Percentiles rank a stretch among this genome's conserved stretches.
Conservation (phyloP, 192 early-diverging fungal species). For the Glomus cerebriforme region DNA sequence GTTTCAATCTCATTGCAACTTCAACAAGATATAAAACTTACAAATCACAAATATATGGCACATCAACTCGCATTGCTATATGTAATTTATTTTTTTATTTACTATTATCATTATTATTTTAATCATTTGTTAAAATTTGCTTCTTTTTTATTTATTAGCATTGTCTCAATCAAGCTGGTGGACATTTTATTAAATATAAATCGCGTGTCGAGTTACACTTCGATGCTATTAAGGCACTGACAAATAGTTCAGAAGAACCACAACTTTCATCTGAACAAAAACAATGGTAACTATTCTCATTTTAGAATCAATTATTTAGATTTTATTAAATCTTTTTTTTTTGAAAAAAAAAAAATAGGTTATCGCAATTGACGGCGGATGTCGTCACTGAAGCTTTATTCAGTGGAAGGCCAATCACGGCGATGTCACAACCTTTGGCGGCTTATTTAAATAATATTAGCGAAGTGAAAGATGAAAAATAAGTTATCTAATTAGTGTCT, state of each 20-base stretch:
- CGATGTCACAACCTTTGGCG: conserved; percentile 28
- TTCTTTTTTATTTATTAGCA: conserved; percentile 35
- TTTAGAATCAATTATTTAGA: background rate
- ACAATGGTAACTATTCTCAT: conserved; percentile 37
- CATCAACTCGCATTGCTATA: conserved; percentile 58
- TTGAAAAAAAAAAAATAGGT: conserved; percentile 29
- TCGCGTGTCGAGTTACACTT: conserved; percentile 48
- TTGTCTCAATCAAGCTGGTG: conserved; percentile 49
- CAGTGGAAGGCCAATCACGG: conserved; percentile 42
- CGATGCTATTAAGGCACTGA: conserved; percentile 39
- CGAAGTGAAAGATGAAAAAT: background rate
- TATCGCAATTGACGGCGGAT: conserved; percentile 46
- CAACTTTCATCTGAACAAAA: conserved; percentile 38
- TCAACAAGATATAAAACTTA: conserved; percentile 48
- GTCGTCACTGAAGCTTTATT: conserved; percentile 49
- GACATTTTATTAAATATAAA: conserved; percentile 48
- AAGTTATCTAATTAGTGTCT: background rate
- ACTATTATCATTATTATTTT: background rate
- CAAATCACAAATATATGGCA: conserved; percentile 58
- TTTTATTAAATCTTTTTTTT: background rate
- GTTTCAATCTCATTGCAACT: conserved; percentile 53
- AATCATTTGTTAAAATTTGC: background rate
- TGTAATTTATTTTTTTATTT: conserved; percentile 34
- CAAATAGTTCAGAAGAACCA: conserved; percentile 41
- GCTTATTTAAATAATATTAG: conserved; percentile 20